Base-by-base conservation (phyloP, 2,329 filamentous ascomycete genomes). In the Pseudocercospora pini-densiflorae region DNA sequence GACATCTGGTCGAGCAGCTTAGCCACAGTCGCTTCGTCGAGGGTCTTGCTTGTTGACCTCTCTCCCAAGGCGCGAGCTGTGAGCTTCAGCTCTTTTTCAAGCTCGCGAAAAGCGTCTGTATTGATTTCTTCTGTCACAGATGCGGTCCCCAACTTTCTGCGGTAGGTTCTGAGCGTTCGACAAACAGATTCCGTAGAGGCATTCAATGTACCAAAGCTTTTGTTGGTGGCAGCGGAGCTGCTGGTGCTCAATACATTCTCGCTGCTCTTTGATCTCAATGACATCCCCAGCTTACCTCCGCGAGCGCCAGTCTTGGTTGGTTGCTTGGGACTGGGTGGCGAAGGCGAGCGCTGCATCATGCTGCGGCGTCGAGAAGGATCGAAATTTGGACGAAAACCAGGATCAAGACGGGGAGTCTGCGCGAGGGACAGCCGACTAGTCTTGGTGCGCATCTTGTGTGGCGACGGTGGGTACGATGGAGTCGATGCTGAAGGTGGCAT, bases 1-100 rank as follows among this genome's bases (percentile, higher is more conserved):
- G 90, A 92, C 73, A 93, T 93, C 78, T 92, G 88, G 71, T 93
- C 91, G 7, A 94, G 80, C 53, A 93, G 79, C 59, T 88, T 89
- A 47, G 77, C 75, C 76, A 84, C 78, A 5, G 76, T 76, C 1
- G 73, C 76, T 70, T 83, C 82, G 62, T 82, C 79, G n/a, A 82
- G 66, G 12, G 57, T 72, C 40, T 78, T 80, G 12, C 75, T 75
- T 53, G 80, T 80, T 31, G 72, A 73, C 31, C 76, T 79, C 59
- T 84, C 82, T 6, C 79, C 79, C 3, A 86, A 73, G 3, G 77
- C 79, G 36, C 80, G 73, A 16, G 81, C 75, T 2, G 84, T 84
- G 4, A 81, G 75, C 31, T 82, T 82, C 12, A 90, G 79, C 73
- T 90, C 88, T 23, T 81, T 80, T 69, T 89, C 86, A 1, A 90